phyloP scores from a whole-genome alignment of 2,329 filamentous ascomycete species.

The Apiospora malaysiana region DNA sequence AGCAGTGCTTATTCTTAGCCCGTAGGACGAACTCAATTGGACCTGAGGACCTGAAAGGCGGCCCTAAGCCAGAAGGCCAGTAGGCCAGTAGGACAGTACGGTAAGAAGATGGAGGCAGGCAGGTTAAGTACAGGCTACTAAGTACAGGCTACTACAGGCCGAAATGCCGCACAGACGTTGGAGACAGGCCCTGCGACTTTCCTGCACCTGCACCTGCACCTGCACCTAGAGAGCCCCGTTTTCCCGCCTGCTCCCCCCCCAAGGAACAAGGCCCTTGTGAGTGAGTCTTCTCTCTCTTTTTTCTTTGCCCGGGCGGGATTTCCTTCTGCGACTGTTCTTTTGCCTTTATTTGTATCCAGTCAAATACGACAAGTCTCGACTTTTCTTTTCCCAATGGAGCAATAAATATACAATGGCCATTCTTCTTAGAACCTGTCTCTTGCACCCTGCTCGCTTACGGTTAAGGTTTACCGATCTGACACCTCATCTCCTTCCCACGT shows the following conservation, averaged over 20 bases:
- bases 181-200: constrained; percentile 29
- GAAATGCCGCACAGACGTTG: constrained; percentile 39
- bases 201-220: constrained; percentile 30
- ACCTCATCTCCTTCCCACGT: constrained; percentile 24
- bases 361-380: constrained; percentile 22
- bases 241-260: constrained; percentile 31
- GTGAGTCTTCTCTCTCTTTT: constrained; percentile 26
- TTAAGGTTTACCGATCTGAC: constrained; percentile 38
- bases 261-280: constrained; percentile 30
- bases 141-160: not conserved
- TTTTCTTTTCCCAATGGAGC: constrained; percentile 23
- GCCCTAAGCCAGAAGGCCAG: not conserved
- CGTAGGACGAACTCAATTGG: constrained; percentile 5
- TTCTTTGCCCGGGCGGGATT: constrained; percentile 20
- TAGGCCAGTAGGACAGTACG: too few relatives aligned
- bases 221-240: constrained; percentile 33
- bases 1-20: constrained; percentile 11
- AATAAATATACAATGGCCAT: constrained; percentile 11
- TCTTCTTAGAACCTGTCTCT: constrained; percentile 28
- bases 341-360: constrained; percentile 27
- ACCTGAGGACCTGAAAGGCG: not conserved
- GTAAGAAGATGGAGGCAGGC: too few relatives aligned
- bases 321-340: constrained; percentile 8
- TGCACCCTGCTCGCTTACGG: constrained; percentile 32
- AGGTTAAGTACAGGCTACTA: too few relatives aligned